phyloP scores from a whole-genome alignment of 2,329 filamentous ascomycete genomes.

The Alternaria gaisen region DNA sequence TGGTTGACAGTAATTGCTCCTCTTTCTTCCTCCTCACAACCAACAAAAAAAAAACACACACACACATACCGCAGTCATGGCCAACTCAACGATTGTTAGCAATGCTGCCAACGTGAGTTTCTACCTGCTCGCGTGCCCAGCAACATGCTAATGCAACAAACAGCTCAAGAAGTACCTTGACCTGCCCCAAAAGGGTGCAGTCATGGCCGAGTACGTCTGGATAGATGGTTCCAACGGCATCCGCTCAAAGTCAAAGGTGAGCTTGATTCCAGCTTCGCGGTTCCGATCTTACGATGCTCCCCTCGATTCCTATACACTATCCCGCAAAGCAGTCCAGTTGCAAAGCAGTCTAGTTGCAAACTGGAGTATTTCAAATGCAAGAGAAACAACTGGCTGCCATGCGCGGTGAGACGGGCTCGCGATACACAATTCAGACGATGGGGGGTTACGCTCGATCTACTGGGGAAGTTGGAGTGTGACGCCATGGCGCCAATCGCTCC shows the following conservation, averaged over 20 bases:
- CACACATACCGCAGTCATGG: slow-evolving; percentile 31
- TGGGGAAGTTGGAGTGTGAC: slow-evolving; percentile 22
- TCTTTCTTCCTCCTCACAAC: neutral
- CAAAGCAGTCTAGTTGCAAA: neutral
- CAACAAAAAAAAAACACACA: slow-evolving; percentile 27
- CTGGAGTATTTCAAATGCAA: neutral
- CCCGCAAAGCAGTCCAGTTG: no score
- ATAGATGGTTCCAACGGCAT: slow-evolving; percentile 83
- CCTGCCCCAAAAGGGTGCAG: slow-evolving; percentile 85
- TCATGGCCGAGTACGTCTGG: slow-evolving; percentile 98
- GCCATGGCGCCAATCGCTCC: slow-evolving; percentile 30
- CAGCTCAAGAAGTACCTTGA: slow-evolving; percentile 92
- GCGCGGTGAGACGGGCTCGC: no score
- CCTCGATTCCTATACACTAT: no score
- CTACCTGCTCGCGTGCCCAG: slow-evolving; percentile 27
- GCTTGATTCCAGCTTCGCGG: slow-evolving; percentile 45
- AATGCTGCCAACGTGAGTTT: slow-evolving; percentile 59
- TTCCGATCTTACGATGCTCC: slow-evolving; percentile 1
- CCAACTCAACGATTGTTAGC: slow-evolving; percentile 55
- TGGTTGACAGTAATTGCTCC: slow-evolving; percentile 5
- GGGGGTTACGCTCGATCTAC: neutral
- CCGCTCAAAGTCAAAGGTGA: slow-evolving; percentile 95
- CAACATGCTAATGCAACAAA: slow-evolving; percentile 31
- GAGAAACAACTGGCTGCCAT: slow-evolving; percentile 7
- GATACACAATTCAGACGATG: neutral